A percentile compares a stretch with the other conserved stretches of the same genome.
Evolutionary conservation across 2,329 filamentous ascomycete species (phyloP).

Genomic region (Helicocarpus griseus): DNA sequence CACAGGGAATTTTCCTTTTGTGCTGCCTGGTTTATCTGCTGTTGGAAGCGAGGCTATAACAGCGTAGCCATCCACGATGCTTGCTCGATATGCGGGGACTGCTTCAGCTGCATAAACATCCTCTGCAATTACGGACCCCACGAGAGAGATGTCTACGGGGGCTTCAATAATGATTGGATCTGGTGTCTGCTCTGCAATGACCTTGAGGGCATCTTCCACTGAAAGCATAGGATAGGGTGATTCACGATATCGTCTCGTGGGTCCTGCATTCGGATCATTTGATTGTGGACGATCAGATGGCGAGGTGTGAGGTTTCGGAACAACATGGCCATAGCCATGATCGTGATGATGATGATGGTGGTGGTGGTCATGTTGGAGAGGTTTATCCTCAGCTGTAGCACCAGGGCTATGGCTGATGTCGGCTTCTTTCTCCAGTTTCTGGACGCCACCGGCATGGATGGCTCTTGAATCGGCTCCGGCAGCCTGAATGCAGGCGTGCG

Average conservation of each 20-base stretch:
- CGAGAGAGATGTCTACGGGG: conserved; percentile 55
- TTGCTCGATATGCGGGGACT: conserved; percentile 88
- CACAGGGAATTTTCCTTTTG: conserved; percentile 77
- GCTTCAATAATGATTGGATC: conserved; percentile 46
- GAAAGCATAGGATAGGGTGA: conserved; percentile 90
- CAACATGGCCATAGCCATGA: conserved; percentile 52
- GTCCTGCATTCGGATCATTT: conserved; percentile 51
- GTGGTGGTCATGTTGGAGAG: conserved; percentile 21
- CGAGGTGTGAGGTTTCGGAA: conserved; percentile 63
- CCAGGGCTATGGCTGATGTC: conserved; percentile 41
- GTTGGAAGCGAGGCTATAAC: conserved; percentile 50
- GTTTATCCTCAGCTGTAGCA: conserved; percentile 12
- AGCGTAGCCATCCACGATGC: conserved; percentile 95
- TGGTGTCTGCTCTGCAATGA: conserved; percentile 67
- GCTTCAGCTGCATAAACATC: conserved; percentile 71
- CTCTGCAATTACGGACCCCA: conserved; percentile 71
- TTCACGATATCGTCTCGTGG: conserved; percentile 62
- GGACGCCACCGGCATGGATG: conserved; percentile 70
- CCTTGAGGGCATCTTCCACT: conserved; percentile 66
- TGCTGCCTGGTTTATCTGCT: conserved; percentile 46
- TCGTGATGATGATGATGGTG: conserved; percentile 37
- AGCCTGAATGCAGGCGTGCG: conserved; percentile 88
- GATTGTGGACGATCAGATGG: conserved; percentile 48
- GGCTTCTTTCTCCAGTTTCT: conserved; percentile 75
- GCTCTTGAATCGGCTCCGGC: conserved; percentile 70